phyloP scores from a whole-genome alignment of 2,329 filamentous ascomycete genomes.

The Colletotrichum melonis region DNA sequence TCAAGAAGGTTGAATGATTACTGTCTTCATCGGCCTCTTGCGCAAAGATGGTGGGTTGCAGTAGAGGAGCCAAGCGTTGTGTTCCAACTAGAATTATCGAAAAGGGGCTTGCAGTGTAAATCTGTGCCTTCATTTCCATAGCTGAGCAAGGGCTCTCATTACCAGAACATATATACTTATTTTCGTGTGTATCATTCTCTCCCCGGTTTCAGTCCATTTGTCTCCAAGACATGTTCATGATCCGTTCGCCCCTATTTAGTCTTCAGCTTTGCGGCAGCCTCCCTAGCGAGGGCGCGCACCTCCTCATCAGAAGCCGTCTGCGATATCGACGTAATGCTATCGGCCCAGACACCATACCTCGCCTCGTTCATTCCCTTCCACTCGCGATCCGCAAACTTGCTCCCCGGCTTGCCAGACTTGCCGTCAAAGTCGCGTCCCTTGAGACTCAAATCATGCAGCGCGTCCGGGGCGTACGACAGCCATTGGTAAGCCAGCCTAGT shows the following conservation, averaged over 20 bases:
- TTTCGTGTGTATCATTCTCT: neutral
- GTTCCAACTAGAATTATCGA: too few relatives aligned
- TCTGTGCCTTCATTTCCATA: too few relatives aligned
- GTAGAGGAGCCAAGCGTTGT: too few relatives aligned
- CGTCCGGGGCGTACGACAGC: conserved; percentile 35
- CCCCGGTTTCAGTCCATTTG: neutral
- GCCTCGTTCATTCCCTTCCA: conserved; percentile 44
- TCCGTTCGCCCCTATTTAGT: neutral
- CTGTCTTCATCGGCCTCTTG: too few relatives aligned
- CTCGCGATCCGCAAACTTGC: conserved; percentile 35
- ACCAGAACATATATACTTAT: neutral
- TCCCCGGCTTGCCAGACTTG: conserved; percentile 36
- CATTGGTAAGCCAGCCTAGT: conserved; percentile 40
- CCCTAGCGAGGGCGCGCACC: neutral
- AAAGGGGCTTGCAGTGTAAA: too few relatives aligned
- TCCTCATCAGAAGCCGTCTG: neutral
- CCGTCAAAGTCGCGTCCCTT: conserved; percentile 26
- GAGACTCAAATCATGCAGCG: conserved; percentile 34
- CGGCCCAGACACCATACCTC: conserved; percentile 41
- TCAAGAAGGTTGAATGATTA: neutral
- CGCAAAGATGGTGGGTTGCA: too few relatives aligned
- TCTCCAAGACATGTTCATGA: too few relatives aligned
- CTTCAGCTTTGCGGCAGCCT: conserved; percentile 23
- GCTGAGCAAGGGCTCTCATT: neutral
- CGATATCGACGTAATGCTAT: conserved; percentile 31